phyloP scores from a whole-genome alignment of 176 grass and related monocot genomes.

The Sorghum bicolor region DNA sequence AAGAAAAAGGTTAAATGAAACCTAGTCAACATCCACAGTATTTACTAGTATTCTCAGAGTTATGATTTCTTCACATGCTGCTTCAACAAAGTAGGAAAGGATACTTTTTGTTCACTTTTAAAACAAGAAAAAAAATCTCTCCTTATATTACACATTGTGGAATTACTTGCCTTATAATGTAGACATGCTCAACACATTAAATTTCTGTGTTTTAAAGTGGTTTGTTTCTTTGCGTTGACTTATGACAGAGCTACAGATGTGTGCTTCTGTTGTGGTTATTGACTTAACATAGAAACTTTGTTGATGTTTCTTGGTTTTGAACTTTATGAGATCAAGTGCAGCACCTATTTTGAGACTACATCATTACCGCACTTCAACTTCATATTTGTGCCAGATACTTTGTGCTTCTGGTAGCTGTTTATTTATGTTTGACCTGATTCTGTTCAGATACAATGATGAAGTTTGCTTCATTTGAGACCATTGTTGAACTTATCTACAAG shows the following conservation, averaged over 20 bases:
- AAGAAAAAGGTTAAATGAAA: background rate
- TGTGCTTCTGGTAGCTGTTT: background rate
- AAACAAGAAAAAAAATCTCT: background rate
- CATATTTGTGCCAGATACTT: background rate
- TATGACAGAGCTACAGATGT: background rate
- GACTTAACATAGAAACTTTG: background rate
- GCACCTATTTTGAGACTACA: background rate
- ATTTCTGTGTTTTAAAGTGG: background rate
- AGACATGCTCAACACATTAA: background rate
- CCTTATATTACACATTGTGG: background rate
- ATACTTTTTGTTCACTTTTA: background rate
- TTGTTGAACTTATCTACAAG: constrained; percentile 67
- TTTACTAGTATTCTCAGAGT: background rate
- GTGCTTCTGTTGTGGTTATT: background rate
- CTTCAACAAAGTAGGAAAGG: background rate
- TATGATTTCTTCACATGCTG: background rate
- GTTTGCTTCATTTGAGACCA: constrained; percentile 70
- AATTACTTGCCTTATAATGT: background rate
- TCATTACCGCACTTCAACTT: background rate
- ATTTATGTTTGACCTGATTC: constrained; percentile 8
- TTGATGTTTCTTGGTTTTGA: background rate
- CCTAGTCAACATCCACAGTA: background rate
- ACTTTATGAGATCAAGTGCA: background rate
- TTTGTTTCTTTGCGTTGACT: background rate
- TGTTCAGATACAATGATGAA: constrained; percentile 71